Base-by-base conservation (phyloP, 2,329 filamentous ascomycete species). In the Ilyonectria destructans region DNA sequence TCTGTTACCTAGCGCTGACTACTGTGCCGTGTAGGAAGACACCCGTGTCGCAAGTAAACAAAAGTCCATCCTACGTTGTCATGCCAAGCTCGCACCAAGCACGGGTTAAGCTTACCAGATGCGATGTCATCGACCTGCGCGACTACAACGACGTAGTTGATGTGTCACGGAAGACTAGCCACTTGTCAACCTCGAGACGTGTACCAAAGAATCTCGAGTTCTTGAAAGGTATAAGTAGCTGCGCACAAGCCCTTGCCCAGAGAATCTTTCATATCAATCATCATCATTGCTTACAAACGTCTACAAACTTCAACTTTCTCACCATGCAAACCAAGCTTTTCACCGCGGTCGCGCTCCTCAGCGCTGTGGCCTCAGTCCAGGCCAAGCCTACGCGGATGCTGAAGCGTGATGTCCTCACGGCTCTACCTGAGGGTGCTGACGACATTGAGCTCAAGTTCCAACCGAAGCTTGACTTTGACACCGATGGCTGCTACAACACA, bases 401-500 rank as follows among this genome's bases (percentile, higher is more conserved):
- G 4, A 76, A 74, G 66, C 67, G 75, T 52, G 74, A 78, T 31
- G 71, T 79, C 35, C 67, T 79, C 49, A 69, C 73, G 1, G 75
- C 80, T 8, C 74, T 83, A 1, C 79, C 79, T 0, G 70, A 77
- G 31, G 67, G 69, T n/a, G 81, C 81, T 6, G 75, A 78, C 6
- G 76, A 77, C 12, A 62, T 73, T 31, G 81, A 82, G 63, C 73
- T 78, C 43, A 75, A 75, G 59, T 81, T 77, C 68, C 82, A 83
- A 68, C 82, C 82, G 9, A 65, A 75, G 9, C 73, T 82, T 4
- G 82, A 83, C 73, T 83, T 82, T 62, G 82, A 83, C 70, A 74
- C 69, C 1, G 81, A 83, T 51, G 78, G 82, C 9, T 83, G 82
- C 71, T 84, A 85, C 74, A 83, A 85, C 69, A 84, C 84, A 1